Evolutionary conservation across 2,329 filamentous ascomycete genomes (phyloP).

Genomic region (Aureobasidium sp.): DNA sequence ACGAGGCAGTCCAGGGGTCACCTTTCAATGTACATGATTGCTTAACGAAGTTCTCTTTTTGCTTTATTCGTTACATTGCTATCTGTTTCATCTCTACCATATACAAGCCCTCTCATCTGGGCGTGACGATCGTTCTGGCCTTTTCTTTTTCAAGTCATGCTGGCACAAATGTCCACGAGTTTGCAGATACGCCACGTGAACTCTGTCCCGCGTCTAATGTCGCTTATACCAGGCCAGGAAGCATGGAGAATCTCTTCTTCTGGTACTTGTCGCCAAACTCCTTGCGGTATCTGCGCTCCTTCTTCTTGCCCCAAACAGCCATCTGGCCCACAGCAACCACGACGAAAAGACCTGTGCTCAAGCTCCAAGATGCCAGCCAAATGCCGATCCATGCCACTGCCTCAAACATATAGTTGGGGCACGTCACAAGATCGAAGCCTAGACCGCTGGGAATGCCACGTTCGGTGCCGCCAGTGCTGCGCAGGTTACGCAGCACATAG

Average conservation of each 20-base stretch:
- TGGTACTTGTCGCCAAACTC: conserved; percentile 92
- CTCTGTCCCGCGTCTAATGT: not conserved
- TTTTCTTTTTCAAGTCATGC: not conserved
- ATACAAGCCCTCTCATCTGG: not conserved
- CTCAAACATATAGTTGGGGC: conserved; percentile 97
- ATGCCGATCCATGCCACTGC: conserved; percentile 78
- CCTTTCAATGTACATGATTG: not conserved
- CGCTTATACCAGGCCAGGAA: conserved; percentile 63
- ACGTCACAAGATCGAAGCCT: conserved; percentile 80
- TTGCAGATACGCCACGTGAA: not conserved
- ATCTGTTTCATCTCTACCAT: not conserved
- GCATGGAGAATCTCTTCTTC: conserved; percentile 79
- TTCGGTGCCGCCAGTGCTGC: conserved; percentile 71
- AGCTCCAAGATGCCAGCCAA: conserved; percentile 69
- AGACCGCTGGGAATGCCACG: conserved; percentile 80
- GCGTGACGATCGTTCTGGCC: not conserved
- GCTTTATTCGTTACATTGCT: not conserved
- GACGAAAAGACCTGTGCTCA: conserved; percentile 70
- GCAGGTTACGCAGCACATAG: conserved; percentile 66
- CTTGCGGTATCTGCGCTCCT: conserved; percentile 81
- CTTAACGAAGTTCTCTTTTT: not conserved
- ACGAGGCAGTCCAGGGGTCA: not conserved
- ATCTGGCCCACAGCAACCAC: conserved; percentile 67
- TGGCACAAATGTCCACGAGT: not conserved
- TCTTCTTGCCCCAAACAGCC: conserved; percentile 80